Conservation (phyloP, 176 grass and related monocot genomes). For the Avena sativa region DNA sequence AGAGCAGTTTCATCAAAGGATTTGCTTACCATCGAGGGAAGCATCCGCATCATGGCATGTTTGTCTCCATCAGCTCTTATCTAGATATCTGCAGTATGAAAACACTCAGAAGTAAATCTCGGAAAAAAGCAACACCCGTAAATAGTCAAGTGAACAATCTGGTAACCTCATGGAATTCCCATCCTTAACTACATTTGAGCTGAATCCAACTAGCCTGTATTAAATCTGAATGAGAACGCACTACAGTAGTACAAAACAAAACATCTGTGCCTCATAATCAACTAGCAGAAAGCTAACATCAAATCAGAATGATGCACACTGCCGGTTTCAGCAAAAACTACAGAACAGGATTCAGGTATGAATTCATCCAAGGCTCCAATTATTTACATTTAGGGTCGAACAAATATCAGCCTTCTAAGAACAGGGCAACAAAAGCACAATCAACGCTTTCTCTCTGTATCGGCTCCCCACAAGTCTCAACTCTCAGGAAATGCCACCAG, state of each 20-base stretch:
- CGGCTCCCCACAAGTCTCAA: no score
- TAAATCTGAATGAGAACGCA: background rate
- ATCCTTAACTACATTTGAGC: slow-evolving; percentile 8
- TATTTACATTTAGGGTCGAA: slow-evolving; percentile 1
- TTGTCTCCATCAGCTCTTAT: slow-evolving; percentile 60
- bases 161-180: background rate
- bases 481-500: background rate
- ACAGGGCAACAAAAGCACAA: background rate
- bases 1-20: slow-evolving; percentile 13
- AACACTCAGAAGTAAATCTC: no score
- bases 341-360: background rate
- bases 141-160: no score
- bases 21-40: slow-evolving; percentile 37
- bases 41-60: slow-evolving; percentile 60
- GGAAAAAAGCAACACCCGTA: no score
- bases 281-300: background rate
- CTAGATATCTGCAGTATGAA: slow-evolving; percentile 52
- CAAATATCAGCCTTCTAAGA: background rate
- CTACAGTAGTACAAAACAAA: background rate
- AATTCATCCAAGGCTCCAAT: background rate
- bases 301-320: background rate
- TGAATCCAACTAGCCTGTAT: background rate
- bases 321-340: background rate
- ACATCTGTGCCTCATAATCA: background rate
- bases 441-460: background rate